Conservation (phyloP, 108 stramenopile genomes). For the Asterionellopsis glacialis region DNA sequence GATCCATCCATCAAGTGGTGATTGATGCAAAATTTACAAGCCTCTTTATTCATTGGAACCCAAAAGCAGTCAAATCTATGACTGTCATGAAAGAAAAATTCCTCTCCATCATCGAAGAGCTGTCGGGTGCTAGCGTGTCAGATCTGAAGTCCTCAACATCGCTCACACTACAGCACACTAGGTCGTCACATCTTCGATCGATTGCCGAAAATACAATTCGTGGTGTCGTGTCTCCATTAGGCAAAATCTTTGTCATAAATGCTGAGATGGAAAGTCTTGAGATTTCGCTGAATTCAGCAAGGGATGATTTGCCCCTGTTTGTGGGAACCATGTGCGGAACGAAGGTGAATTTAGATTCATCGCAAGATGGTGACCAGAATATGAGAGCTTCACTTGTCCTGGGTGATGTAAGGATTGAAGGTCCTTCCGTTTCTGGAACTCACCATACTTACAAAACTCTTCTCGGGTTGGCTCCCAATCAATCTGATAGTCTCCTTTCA, state of each 20-base stretch:
- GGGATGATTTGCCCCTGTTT: slow-evolving; percentile 77
- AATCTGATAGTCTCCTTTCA: slow-evolving; percentile 57
- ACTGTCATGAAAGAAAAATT: slow-evolving; percentile 31
- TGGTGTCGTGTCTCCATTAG: neutral
- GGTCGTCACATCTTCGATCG: neutral
- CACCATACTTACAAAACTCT: slow-evolving; percentile 47
- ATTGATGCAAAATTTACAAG: slow-evolving; percentile 43
- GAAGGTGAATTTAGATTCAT: slow-evolving; percentile 31
- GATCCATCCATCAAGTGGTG: neutral
- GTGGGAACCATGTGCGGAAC: slow-evolving; percentile 58
- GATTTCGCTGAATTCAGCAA: slow-evolving; percentile 64
- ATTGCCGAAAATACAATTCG: neutral
- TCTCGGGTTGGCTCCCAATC: slow-evolving; percentile 65
- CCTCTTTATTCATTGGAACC: slow-evolving; percentile 82
- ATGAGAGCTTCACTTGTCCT: slow-evolving; percentile 39
- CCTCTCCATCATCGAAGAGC: slow-evolving; percentile 27
- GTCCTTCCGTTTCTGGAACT: slow-evolving; percentile 19
- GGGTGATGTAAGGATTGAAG: slow-evolving; percentile 60
- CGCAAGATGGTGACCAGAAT: slow-evolving; percentile 18
- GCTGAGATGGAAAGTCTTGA: slow-evolving; percentile 69
- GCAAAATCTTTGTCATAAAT: slow-evolving; percentile 29
- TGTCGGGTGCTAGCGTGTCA: neutral
- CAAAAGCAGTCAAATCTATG: slow-evolving; percentile 48
- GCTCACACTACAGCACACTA: no score
- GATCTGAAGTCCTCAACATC: neutral